Percentiles rank a stretch among this genome's conserved stretches.
Evolutionary conservation across 805 yeast genomes (phyloP).

Genomic region (Starmerella roubikii): DNA sequence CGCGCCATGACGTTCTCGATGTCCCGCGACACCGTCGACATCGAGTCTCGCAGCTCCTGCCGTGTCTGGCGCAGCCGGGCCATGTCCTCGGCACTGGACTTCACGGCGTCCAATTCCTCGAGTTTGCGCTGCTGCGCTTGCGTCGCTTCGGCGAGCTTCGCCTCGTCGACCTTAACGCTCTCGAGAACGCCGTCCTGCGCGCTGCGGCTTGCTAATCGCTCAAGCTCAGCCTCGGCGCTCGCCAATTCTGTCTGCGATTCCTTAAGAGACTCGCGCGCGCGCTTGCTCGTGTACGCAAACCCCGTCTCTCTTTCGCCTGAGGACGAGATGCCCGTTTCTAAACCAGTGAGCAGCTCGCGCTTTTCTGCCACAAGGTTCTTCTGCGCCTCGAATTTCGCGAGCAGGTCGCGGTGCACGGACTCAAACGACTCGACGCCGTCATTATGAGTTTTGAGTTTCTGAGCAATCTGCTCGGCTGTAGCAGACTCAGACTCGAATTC

Average conservation of each 20-base stretch:
- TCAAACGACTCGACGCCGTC: constrained; percentile 5
- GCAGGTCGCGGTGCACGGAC: constrained; percentile 4
- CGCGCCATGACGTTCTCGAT: constrained; percentile 8
- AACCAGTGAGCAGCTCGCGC: constrained; percentile 14
- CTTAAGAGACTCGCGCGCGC: constrained; percentile 12
- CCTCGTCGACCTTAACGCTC: background rate
- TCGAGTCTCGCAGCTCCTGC: constrained; percentile 6
- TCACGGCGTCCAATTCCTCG: background rate
- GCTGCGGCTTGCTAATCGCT: background rate
- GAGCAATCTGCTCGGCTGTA: background rate
- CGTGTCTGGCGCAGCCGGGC: background rate
- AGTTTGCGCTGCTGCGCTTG: background rate
- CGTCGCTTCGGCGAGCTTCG: background rate
- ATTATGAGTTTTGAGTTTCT: constrained; percentile 1
- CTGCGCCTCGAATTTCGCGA: constrained; percentile 2
- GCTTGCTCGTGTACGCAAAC: constrained; percentile 16
- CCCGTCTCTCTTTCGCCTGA: constrained; percentile 20
- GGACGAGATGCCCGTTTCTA: constrained; percentile 19
- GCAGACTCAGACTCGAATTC: background rate
- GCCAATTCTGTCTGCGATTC: constrained; percentile 1
- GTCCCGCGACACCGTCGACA: constrained; percentile 5
- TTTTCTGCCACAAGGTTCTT: constrained; percentile 4
- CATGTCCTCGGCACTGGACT: constrained; percentile 1
- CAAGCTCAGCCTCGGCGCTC: background rate
- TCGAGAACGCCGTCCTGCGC: background rate